Base-by-base conservation (phyloP, 225 moss, liverwort and hornwort genomes). In the Bryum argenteum region DNA sequence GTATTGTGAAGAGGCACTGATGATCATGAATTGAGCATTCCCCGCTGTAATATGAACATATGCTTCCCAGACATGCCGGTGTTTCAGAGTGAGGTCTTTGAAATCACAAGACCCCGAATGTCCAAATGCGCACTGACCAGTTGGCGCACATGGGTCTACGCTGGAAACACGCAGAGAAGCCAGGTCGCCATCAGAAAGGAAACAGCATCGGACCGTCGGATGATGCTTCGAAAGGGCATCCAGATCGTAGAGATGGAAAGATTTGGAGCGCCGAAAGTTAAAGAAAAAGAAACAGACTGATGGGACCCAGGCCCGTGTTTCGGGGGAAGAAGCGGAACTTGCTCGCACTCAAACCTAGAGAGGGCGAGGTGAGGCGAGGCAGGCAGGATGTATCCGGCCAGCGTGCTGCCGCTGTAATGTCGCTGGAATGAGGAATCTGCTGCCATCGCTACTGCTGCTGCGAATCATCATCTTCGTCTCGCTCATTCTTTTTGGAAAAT, bases 321-420 rank as follows among this genome's bases (percentile, higher is more conserved):
- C 33, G 33, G 33, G 17, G 4, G 48, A 48, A 48, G 48, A 48
- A 48, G 48, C 17, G 15, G 19, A 37, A 47, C 42, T 10, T 8
- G 17, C 75, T 53, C 20, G 16, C 53, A 40, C 68, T 73, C 55
- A 39, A 59, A 75, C 79, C 79, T 74, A 69, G 69, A 44, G 33
- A 33, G 33, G 7, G 33, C 0, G 33, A 6, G 33, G 33, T n/a
- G n/a, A n/a, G 33, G 33, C 3, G 33, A 33, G 33, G n/a, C n/a
- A n/a, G n/a, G n/a, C n/a, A 45, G 47, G 48, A 15, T 15, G 17
- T 48, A 16, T 17, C 17, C 17, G 48, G 48, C 48, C 48, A 48
- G 48, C 48, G 57, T 16, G 12, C 28, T 18, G 56, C 6, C 11
- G 58, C 43, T n/a, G 69, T 16, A 18, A 58, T 18, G 56, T 10